Conservation (phyloP, 306 rosid genomes). For the Abrus pulchellus region DNA sequence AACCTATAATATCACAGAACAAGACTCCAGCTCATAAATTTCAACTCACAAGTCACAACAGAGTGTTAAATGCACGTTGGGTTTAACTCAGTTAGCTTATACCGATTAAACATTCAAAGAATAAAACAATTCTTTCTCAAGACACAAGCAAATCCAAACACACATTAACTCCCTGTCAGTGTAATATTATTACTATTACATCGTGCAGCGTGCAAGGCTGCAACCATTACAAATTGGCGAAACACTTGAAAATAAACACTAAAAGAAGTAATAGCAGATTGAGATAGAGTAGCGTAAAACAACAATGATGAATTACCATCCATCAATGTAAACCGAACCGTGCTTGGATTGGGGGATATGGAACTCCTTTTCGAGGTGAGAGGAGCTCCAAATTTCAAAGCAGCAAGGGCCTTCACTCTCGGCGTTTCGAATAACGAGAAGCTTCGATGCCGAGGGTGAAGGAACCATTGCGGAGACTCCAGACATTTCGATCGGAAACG, state of each 20-base stretch:
- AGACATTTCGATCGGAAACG: conserved; percentile 81
- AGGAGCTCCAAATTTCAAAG: conserved; percentile 78
- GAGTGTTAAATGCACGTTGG: background rate
- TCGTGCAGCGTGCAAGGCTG: background rate
- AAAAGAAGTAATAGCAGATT: background rate
- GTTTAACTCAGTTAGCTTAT: background rate
- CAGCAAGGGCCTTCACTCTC: conserved; percentile 74
- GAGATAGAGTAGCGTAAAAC: background rate
- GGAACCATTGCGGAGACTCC: conserved; percentile 84
- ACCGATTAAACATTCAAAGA: background rate
- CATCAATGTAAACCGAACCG: conserved; percentile 84
- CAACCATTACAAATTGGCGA: background rate
- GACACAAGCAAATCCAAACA: background rate
- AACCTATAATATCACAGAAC: conserved; percentile 68
- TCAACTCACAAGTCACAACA: background rate
- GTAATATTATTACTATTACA: background rate
- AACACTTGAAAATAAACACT: conserved; percentile 8
- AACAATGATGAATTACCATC: conserved; percentile 63
- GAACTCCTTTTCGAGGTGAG: conserved; percentile 73
- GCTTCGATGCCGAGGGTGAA: conserved; percentile 81
- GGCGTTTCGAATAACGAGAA: conserved; percentile 74
- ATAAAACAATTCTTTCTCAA: background rate
- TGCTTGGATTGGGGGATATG: conserved; percentile 79
- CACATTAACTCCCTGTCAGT: background rate
- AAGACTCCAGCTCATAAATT: background rate